Evolutionary conservation across 345 rosid species (phyloP), one percentile per base, ranked within the genome.

Genomic region (Raphanus raphanistrum): DNA sequence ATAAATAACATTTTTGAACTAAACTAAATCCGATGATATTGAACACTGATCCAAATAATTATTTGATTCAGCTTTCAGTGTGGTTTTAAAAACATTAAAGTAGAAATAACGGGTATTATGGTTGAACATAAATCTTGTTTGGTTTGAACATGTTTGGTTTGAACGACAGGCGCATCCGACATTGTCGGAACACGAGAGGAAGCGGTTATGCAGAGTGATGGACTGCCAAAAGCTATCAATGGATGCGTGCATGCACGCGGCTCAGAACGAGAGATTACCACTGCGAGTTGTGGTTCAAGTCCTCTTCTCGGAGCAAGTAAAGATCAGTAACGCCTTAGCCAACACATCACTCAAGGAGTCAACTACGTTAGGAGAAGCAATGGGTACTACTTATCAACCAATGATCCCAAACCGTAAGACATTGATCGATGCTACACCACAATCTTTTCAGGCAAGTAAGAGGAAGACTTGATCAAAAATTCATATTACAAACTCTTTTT

Each of bases 171-270:
- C 97, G 3, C 99, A 95, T 84, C 98, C 99, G 17, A 88, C 96
- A 16, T 84, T 95, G 15, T 87, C 98, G 0, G 99, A 95, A 76
- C 99, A 95, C 48, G 98, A 95, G 84, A 88, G 99, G 87, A 95
- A 95, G 82, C 82, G 97, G 8, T 83, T 95, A 35, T 95, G 99
- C 77, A 86, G 99, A 4, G 91, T 95, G 17, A 90, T 95, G 98
- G 97, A 95, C 81, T 92, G 98, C 82, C 99, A 92, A 79, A 95
- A 95, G 75, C 96, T 95, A 62, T 95, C 99, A 1, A 88, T 95
- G 50, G 99, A 95, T 50, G 99, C 99, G 0, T 90, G 99, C 72
- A 87, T 90, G 96, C 99, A 95, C 15, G 99, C 96, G 1, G 99
- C 99, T 1, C 99, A 92, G 71, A 95, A 95, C 71, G 99, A 95